Conservation (phyloP, 805 yeast species). For the Starmerella kuoi region DNA sequence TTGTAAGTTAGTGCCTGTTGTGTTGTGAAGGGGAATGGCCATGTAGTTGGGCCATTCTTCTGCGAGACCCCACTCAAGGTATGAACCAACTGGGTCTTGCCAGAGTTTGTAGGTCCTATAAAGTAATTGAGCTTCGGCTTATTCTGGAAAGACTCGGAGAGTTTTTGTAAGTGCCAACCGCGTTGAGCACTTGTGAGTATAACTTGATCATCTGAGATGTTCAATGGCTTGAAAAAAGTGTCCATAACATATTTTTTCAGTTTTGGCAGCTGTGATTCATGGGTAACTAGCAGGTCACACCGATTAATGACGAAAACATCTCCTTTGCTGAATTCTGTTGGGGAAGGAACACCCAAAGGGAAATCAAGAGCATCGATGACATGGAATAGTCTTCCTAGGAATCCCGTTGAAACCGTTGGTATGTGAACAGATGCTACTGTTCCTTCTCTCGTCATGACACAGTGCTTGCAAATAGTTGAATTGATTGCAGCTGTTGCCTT, state of each 20-base stretch:
- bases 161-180: slow-evolving; percentile 40
- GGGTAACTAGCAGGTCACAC: slow-evolving; percentile 35
- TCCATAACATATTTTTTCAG: slow-evolving; percentile 26
- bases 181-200: slow-evolving; percentile 39
- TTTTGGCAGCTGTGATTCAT: slow-evolving; percentile 19
- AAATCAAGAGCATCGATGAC: slow-evolving; percentile 59
- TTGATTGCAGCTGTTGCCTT: slow-evolving; percentile 5
- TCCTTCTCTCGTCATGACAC: slow-evolving; percentile 17
- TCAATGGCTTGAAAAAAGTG: slow-evolving; percentile 28
- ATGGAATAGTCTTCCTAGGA: slow-evolving; percentile 42
- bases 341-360: slow-evolving; percentile 34
- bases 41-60: slow-evolving; percentile 15
- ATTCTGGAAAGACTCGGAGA: slow-evolving; percentile 31
- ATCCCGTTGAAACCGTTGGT: slow-evolving; percentile 23
- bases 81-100: slow-evolving; percentile 60
- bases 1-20: slow-evolving; percentile 37
- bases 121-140: slow-evolving; percentile 27
- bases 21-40: slow-evolving; percentile 61
- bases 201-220: slow-evolving; percentile 34
- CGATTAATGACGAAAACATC: slow-evolving; percentile 31
- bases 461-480: slow-evolving; percentile 21
- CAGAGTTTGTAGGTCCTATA: slow-evolving; percentile 86
- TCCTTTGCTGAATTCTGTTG: not conserved
- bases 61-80: slow-evolving; percentile 6
- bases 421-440: not conserved